These are phyloP conservation scores for Gossypium schwendimanii DNA, from an alignment of 441 rosid species.

Conservation along the genomic window DNA sequence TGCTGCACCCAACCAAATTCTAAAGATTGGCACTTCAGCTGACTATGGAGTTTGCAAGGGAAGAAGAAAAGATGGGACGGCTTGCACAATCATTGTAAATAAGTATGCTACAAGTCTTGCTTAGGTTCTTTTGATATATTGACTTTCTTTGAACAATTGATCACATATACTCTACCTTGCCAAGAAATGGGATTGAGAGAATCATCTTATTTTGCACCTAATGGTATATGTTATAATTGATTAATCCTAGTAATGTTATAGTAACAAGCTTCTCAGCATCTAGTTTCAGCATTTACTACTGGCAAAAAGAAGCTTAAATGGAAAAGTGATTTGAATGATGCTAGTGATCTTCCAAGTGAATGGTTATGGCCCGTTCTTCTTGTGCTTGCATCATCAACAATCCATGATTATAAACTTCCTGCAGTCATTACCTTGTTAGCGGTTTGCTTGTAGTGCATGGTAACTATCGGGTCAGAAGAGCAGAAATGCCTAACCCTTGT, in stretches of 20 bases:
- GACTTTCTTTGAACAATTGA: neutral
- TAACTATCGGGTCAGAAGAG: neutral
- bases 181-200: neutral
- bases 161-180: neutral
- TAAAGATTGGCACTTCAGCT: conserved; percentile 70
- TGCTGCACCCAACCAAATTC: conserved; percentile 54
- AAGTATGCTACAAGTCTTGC: conserved; percentile 41
- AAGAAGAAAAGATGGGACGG: conserved; percentile 67
- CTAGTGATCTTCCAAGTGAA: neutral
- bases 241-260: neutral
- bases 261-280: neutral
- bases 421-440: neutral
- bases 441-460: conserved; percentile 1
- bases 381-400: neutral
- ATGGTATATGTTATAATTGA: neutral
- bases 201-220: neutral
- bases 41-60: conserved; percentile 91
- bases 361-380: neutral
- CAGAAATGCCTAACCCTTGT: neutral
- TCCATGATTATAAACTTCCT: neutral
- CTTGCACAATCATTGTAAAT: conserved; percentile 65
- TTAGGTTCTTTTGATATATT: neutral
- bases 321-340: neutral
- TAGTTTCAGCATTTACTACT: neutral
- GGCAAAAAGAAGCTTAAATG: neutral